These are phyloP conservation scores for Spiraea crenata DNA, from an alignment of 331 rosid species.

Conservation along the genomic window DNA sequence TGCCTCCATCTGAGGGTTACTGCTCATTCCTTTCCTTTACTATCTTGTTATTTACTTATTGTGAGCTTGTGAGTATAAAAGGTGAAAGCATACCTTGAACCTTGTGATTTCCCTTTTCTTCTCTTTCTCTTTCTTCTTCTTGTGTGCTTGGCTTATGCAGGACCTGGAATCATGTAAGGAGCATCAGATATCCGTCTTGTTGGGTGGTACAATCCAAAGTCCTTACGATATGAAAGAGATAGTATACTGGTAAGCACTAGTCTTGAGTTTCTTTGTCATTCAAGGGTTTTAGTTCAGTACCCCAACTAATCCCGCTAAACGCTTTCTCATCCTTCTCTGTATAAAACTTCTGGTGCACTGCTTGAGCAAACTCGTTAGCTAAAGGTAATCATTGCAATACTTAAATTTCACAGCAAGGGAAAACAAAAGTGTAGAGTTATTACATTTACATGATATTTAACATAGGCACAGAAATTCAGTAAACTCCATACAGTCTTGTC, in stretches of 20 bases:
- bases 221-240: background rate
- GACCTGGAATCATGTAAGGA: constrained; percentile 43
- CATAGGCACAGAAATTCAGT: constrained; percentile 68
- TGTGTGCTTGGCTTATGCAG: constrained; percentile 47
- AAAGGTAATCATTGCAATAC: constrained; percentile 12
- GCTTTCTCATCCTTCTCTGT: constrained; percentile 86
- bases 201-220: constrained; percentile 7
- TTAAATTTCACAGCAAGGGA: constrained; percentile 12
- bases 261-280: constrained; percentile 11
- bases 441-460: constrained; percentile 84
- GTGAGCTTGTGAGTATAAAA: constrained; percentile 7
- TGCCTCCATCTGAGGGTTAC: background rate
- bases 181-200: constrained; percentile 10
- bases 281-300: constrained; percentile 33
- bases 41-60: background rate
- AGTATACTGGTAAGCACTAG: background rate
- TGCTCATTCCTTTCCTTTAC: background rate
- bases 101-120: constrained; percentile 2
- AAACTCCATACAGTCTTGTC: constrained; percentile 87
- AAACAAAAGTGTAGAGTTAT: background rate
- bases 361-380: constrained; percentile 16
- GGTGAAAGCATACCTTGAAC: constrained; percentile 47
- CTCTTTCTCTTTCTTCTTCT: constrained; percentile 34
- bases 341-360: constrained; percentile 84
- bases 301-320: constrained; percentile 64